A percentile compares a stretch with the other conserved stretches of the same genome.
These are phyloP conservation scores for Aspergillus haitiensis DNA, from an alignment of 495 filamentous ascomycete genomes.

Conservation along the genomic window DNA sequence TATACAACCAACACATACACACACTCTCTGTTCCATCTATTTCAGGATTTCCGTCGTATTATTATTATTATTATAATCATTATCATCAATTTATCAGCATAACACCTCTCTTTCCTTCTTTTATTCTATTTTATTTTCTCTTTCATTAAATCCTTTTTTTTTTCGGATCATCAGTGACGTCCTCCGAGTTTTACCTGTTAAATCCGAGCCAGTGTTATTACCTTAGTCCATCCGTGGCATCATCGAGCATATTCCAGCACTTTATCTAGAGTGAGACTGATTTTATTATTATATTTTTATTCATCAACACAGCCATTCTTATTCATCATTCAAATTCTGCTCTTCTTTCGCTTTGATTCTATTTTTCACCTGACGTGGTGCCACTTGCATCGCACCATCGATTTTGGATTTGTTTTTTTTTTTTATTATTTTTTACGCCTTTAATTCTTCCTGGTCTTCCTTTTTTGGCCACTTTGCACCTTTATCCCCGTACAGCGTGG, in stretches of 20 bases:
- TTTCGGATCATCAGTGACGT: background rate
- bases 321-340: constrained; percentile 14
- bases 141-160: background rate
- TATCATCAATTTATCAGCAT: background rate
- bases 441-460: background rate
- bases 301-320: constrained; percentile 3
- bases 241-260: constrained; percentile 21
- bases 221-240: constrained; percentile 11
- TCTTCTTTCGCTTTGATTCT: background rate
- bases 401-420: constrained; percentile 5
- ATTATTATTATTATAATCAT: background rate
- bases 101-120: background rate
- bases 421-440: constrained; percentile 1
- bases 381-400: constrained; percentile 18
- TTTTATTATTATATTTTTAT: background rate
- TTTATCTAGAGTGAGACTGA: background rate
- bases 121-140: background rate
- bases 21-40: constrained; percentile 10
- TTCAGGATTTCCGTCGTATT: background rate
- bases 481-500: constrained; percentile 2
- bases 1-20: background rate
- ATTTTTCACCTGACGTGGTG: constrained; percentile 19
- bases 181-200: constrained; percentile 3
- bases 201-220: background rate
- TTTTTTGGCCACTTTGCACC: background rate